Conservation (phyloP, 164 flowering plant genomes). For the Litsea cubeba region DNA sequence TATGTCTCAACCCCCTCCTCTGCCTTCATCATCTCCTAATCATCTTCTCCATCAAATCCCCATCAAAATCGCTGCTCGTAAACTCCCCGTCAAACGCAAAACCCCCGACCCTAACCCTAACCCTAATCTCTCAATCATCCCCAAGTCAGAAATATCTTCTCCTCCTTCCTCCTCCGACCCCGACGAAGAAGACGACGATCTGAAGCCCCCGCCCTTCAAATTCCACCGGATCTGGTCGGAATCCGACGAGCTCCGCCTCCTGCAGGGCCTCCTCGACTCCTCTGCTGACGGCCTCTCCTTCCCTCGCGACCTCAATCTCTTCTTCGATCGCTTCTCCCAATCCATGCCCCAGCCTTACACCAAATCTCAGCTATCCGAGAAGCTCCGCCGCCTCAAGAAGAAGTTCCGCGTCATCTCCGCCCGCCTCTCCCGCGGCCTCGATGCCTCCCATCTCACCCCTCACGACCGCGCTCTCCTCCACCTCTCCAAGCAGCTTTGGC, state of each 20-base stretch:
- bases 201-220: conserved; percentile 40
- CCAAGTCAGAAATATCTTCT: conserved; percentile 9
- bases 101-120: conserved; percentile 24
- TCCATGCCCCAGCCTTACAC: conserved; percentile 54
- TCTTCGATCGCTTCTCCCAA: conserved; percentile 46
- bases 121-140: conserved; percentile 1
- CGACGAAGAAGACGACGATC: conserved; percentile 3
- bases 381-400: conserved; percentile 55
- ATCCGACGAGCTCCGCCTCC: conserved; percentile 56
- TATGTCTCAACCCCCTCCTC: not conserved
- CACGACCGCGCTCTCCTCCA: conserved; percentile 51
- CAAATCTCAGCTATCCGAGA: conserved; percentile 66
- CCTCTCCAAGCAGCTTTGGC: conserved; percentile 53
- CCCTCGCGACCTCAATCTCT: conserved; percentile 47
- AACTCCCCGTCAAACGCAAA: conserved; percentile 67
- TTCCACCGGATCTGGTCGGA: conserved; percentile 72
- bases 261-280: conserved; percentile 53
- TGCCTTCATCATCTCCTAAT: not conserved
- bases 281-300: conserved; percentile 31
- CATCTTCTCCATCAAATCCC: conserved; percentile 13
- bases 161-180: not conserved
- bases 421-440: conserved; percentile 43
- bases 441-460: conserved; percentile 27
- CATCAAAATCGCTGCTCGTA: conserved; percentile 39
- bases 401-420: conserved; percentile 48